Evolutionary conservation across 2,329 filamentous ascomycete species (phyloP), one percentile per base, ranked within the genome.

Genomic region (Daldinia sp.): DNA sequence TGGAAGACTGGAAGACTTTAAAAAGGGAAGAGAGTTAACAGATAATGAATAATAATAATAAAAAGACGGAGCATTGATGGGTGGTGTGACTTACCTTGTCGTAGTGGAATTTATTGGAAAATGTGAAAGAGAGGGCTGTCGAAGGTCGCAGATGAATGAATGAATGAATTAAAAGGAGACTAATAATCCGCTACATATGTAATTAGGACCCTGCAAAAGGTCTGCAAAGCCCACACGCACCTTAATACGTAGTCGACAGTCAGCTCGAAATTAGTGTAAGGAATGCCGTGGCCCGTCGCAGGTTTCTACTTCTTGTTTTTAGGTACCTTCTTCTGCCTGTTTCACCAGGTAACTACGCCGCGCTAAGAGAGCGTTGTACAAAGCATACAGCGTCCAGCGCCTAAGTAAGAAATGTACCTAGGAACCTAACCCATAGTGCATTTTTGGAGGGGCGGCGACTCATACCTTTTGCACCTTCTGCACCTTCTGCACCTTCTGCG

Each of bases 41-140:
- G 15, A 29, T n/a, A 32, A 51, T 17, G 19, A n/a, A 13, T 51
- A 30, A 29, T n/a, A 11, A 41, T 58, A 56, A 41, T 19, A 23
- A 32, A 62, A 35, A 29, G 53, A 39, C 45, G 25, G 15, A 27
- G 35, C 41, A 45, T 51, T 37, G 63, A 59, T 49, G 34, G 61
- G 63, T 55, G 58, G 66, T 62, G 66, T 66, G 66, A 45, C 60
- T 56, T 57, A 34, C 30, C 52, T 63, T 53, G 51, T 15, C 39
- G 49, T 59, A 49, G 54, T 63, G 32, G 45, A 59, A 59, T 64
- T 56, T 63, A 47, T 53, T 53, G 15, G 57, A 59, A 61, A 63
- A 59, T 52, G 57, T 63, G 66, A 68, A 62, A 66, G 56, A 54
- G 49, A 61, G 57, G 58, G 58, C 39, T 64, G 43, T 67, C 54